These are phyloP conservation scores for Trichoderma brevicompactum DNA, from an alignment of 2,329 filamentous ascomycete genomes.

Conservation along the genomic window DNA sequence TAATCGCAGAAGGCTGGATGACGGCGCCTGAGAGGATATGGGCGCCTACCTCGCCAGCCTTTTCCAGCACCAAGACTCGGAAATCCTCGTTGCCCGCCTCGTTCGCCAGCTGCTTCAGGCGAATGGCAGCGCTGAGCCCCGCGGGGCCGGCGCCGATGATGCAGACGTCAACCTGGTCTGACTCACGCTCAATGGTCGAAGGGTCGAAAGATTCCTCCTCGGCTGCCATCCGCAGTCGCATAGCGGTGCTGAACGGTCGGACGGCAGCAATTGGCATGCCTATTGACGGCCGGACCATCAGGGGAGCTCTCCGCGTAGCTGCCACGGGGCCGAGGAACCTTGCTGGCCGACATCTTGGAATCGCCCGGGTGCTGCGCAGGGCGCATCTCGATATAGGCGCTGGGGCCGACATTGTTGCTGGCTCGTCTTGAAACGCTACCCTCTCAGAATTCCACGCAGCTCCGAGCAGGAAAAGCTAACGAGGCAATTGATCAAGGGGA, in stretches of 20 bases:
- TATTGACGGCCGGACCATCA: slow-evolving; percentile 32
- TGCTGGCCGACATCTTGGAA: slow-evolving; percentile 39
- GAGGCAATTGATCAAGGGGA: slow-evolving; percentile 20
- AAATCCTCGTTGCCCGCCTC: slow-evolving; percentile 96
- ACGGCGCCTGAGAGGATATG: slow-evolving; percentile 97
- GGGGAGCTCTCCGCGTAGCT: slow-evolving; percentile 32
- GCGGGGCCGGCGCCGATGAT: slow-evolving; percentile 97
- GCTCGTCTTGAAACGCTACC: not conserved
- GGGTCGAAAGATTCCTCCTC: slow-evolving; percentile 67
- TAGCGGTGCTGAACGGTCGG: slow-evolving; percentile 46
- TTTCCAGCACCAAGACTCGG: slow-evolving; percentile 88
- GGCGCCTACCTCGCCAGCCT: slow-evolving; percentile 91
- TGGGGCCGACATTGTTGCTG: slow-evolving; percentile 43
- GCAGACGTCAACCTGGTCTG: slow-evolving; percentile 92
- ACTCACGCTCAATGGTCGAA: slow-evolving; percentile 76
- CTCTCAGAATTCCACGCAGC: not conserved
- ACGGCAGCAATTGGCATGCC: slow-evolving; percentile 33
- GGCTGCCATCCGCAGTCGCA: slow-evolving; percentile 36
- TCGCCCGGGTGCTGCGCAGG: slow-evolving; percentile 44
- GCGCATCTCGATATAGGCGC: slow-evolving; percentile 47
- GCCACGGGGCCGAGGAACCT: slow-evolving; percentile 35
- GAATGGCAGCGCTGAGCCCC: slow-evolving; percentile 89
- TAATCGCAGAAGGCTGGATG: slow-evolving; percentile 83
- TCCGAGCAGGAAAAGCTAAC: not conserved
- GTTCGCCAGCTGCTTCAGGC: slow-evolving; percentile 92